Evolutionary conservation across 2,329 filamentous ascomycete species (phyloP).

Genomic region (Colletotrichum costaricense): DNA sequence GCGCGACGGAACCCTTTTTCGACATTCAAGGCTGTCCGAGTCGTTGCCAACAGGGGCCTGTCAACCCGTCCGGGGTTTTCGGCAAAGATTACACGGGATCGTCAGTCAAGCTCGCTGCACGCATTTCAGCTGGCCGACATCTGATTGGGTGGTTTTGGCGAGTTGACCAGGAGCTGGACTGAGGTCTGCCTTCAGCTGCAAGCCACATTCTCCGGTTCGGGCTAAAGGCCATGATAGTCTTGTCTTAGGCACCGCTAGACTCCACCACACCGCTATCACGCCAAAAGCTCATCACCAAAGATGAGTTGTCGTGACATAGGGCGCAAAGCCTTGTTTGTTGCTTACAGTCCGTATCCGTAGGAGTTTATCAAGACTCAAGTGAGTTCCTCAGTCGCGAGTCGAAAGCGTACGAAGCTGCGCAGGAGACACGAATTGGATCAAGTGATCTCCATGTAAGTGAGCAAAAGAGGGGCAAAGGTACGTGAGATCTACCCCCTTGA

Average conservation of each 20-base stretch:
- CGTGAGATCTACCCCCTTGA: not conserved
- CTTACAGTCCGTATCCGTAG: not conserved
- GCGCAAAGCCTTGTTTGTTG: not conserved
- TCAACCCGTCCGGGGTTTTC: not conserved
- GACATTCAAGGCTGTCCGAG: not conserved
- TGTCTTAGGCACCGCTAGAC: conserved; percentile 25
- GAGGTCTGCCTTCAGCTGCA: conserved; percentile 34
- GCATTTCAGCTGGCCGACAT: conserved; percentile 6
- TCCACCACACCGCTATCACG: conserved; percentile 30
- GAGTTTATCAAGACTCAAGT: not conserved
- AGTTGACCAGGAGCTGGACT: conserved; percentile 20
- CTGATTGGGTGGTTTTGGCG: conserved; percentile 28
- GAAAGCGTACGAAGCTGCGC: not conserved
- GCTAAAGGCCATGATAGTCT: conserved; percentile 32
- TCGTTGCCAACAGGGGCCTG: not conserved
- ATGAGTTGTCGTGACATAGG: conserved; percentile 6
- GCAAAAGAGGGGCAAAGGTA: not conserved
- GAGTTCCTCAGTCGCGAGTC: not conserved
- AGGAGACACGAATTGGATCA: not conserved
- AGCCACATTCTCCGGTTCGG: conserved; percentile 33
- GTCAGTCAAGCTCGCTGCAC: conserved; percentile 2
- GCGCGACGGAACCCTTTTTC: conserved; percentile 1
- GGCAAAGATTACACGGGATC: conserved; percentile 2
- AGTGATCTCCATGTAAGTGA: not conserved
- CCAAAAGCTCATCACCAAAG: conserved; percentile 9